A percentile compares a stretch with the other conserved stretches of the same genome.
phyloP scores from a whole-genome alignment of 371 early-diverging fungal genomes.

The Syncephalastrum sp. region DNA sequence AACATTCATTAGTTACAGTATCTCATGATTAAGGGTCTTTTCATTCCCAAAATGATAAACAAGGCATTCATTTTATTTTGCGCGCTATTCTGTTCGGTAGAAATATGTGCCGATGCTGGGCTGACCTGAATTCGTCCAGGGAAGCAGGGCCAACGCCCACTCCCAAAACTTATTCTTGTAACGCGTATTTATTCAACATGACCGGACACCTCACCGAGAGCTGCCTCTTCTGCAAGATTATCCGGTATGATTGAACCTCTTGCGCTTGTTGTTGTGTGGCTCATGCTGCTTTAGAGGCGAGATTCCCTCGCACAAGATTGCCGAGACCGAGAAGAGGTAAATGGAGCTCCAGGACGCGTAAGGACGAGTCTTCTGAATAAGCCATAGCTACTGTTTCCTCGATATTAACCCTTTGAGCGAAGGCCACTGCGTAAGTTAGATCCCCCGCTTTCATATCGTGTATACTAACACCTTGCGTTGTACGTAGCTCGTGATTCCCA shows the following conservation, averaged over 20 bases:
- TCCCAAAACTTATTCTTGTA: no score
- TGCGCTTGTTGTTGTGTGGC: not conserved
- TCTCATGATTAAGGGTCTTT: no score
- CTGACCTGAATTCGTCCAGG: no score
- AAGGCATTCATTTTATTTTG: no score
- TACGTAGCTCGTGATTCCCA: slow-evolving; percentile 81
- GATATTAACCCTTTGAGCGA: slow-evolving; percentile 80
- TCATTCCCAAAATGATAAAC: no score
- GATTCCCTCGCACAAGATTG: slow-evolving; percentile 80
- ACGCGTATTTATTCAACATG: no score
- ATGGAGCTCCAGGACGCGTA: not conserved
- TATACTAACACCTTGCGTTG: not conserved
- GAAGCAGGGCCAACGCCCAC: no score
- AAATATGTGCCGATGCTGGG: no score
- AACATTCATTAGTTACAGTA: not conserved
- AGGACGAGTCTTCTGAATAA: not conserved
- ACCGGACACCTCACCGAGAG: slow-evolving; percentile 34
- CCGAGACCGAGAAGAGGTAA: slow-evolving; percentile 80
- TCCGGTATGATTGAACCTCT: slow-evolving; percentile 38
- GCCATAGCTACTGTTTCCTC: slow-evolving; percentile 61
- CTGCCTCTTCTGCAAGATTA: slow-evolving; percentile 93
- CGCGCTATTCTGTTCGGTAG: no score
- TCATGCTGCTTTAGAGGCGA: slow-evolving; percentile 51
- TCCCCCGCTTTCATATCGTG: not conserved
- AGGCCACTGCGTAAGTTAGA: slow-evolving; percentile 74